Conservation (phyloP, 1,139 yeast genomes). For the Waltiozyma sp. region DNA sequence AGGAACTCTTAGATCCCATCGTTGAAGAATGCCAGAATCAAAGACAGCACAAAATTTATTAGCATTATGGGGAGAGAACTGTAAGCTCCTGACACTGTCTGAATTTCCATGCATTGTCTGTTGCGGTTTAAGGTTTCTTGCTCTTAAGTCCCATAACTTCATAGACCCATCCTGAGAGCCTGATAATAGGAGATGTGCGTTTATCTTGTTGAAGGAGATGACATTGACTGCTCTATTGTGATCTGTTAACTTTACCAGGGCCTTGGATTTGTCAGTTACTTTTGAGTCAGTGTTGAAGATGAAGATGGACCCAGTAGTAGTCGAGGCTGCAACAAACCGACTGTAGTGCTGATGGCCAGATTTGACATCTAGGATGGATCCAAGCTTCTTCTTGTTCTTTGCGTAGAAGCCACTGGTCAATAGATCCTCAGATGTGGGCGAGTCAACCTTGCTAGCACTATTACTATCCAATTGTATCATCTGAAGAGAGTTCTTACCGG, state of each 20-base stretch:
- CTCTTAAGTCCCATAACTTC: conserved; percentile 78
- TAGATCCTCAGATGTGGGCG: conserved; percentile 19
- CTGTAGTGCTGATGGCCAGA: conserved; percentile 35
- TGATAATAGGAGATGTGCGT: conserved; percentile 52
- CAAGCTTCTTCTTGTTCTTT: conserved; percentile 31
- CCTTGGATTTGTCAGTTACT: conserved; percentile 27
- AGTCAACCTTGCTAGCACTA: conserved; percentile 5
- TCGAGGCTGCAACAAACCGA: conserved; percentile 35
- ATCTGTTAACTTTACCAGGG: conserved; percentile 43
- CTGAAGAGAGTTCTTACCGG: conserved; percentile 49
- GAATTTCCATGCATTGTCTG: conserved; percentile 27
- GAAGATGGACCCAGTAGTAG: conserved; percentile 39
- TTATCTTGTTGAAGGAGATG: conserved; percentile 53
- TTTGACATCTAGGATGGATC: conserved; percentile 36
- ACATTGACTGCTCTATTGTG: conserved; percentile 79
- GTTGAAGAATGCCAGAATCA: conserved; percentile 80
- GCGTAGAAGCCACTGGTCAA: conserved; percentile 17
- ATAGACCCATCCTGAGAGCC: conserved; percentile 91
- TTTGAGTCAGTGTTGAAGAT: conserved; percentile 29
- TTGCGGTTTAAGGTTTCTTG: conserved; percentile 22
- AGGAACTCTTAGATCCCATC: conserved; percentile 67
- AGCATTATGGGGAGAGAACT: conserved; percentile 41
- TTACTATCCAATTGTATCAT: conserved; percentile 29
- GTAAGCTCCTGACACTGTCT: conserved; percentile 56
- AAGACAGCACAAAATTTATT: conserved; percentile 59